A percentile compares a stretch with the other conserved stretches of the same genome.
Conservation (phyloP, 192 early-diverging fungal genomes). For the Powellomyces hirtus region DNA sequence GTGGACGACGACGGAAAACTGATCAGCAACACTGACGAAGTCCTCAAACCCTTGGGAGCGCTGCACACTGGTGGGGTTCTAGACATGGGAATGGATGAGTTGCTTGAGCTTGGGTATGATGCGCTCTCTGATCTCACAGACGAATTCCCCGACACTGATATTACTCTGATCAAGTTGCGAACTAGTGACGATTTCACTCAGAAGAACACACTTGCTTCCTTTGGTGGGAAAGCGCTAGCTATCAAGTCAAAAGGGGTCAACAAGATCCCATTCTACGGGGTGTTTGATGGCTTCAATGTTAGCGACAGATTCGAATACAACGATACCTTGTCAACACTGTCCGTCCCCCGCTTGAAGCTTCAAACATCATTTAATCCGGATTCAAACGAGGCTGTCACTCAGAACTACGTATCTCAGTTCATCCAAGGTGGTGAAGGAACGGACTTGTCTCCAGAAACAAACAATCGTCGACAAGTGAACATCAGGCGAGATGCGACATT, state of each 20-base stretch:
- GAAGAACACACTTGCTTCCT: too few species aligned
- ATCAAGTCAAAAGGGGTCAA: not conserved
- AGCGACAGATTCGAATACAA: not conserved
- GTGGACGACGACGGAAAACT: not conserved
- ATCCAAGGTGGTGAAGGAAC: not conserved
- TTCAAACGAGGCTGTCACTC: not conserved
- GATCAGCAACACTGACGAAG: not conserved
- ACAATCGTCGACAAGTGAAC: not conserved
- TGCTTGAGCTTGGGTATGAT: not conserved
- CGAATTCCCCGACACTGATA: not conserved
- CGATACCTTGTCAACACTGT: not conserved
- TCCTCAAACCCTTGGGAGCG: not conserved
- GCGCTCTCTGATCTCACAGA: not conserved
- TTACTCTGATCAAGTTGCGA: not conserved
- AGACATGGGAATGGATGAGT: not conserved
- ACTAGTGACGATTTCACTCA: not conserved
- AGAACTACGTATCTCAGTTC: not conserved
- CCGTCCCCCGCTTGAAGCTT: not conserved
- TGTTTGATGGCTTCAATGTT: not conserved
- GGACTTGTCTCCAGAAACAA: not conserved
- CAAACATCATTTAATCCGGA: not conserved
- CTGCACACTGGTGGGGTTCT: not conserved
- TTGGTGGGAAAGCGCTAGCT: not conserved
- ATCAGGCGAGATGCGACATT: not conserved
- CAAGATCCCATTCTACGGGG: not conserved